Evolutionary conservation across 2,329 filamentous ascomycete species (phyloP).

Genomic region (Thielaviopsis ethacetica): DNA sequence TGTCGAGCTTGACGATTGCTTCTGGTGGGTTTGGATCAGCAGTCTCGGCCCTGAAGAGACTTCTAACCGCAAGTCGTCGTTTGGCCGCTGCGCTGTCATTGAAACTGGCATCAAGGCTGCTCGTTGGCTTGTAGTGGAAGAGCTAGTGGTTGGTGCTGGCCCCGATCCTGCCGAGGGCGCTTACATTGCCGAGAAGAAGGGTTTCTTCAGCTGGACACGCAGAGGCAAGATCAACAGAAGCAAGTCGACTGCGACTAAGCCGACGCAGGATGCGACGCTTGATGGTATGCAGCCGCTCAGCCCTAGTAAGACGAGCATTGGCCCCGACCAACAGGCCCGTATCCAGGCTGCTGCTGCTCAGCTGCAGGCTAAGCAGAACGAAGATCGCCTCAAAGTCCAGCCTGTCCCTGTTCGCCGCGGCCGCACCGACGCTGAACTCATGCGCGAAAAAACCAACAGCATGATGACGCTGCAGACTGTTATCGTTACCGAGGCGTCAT

Average conservation of each 20-base stretch:
- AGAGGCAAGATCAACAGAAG: conserved; percentile 47
- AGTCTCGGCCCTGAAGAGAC: conserved; percentile 88
- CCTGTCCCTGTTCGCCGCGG: conserved; percentile 30
- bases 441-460: conserved; percentile 67
- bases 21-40: conserved; percentile 99
- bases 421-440: conserved; percentile 38
- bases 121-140: conserved; percentile 88
- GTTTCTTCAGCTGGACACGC: conserved; percentile 74
- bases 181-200: conserved; percentile 90
- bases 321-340: conserved; percentile 77
- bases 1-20: conserved; percentile 81
- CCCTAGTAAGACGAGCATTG: conserved; percentile 67
- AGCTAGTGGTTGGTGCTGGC: conserved; percentile 86
- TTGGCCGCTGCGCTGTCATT: conserved; percentile 81
- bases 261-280: conserved; percentile 27
- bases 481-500: conserved; percentile 72
- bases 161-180: conserved; percentile 70
- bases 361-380: conserved; percentile 55
- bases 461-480: conserved; percentile 74
- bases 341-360: conserved; percentile 83
- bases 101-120: conserved; percentile 72
- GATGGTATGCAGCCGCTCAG: conserved; percentile 25
- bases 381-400: conserved; percentile 29
- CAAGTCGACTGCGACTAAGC: conserved; percentile 54
- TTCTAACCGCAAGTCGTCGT: conserved; percentile 69